Conservation (phyloP, 352 stramenopile genomes). For the Elongisporangium senticosum region DNA sequence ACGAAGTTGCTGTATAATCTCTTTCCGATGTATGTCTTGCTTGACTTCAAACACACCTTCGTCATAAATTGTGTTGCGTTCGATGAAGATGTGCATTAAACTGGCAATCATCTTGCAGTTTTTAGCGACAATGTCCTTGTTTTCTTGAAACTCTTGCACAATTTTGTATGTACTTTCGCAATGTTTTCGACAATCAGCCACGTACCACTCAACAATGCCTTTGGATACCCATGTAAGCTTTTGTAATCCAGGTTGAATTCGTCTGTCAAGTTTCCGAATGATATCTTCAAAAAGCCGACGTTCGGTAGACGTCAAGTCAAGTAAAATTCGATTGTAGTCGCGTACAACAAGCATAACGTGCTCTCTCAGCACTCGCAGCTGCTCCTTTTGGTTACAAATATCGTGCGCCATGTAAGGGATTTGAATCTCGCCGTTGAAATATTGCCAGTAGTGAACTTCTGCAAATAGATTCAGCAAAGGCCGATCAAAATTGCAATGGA, state of each 20-base stretch:
- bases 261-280: constrained; percentile 91
- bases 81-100: constrained; percentile 90
- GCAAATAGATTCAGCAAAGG: constrained; percentile 90
- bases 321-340: constrained; percentile 93
- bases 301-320: constrained; percentile 89
- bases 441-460: constrained; percentile 91
- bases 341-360: constrained; percentile 94
- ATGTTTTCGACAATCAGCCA: constrained; percentile 87
- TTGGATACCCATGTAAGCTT: constrained; percentile 93
- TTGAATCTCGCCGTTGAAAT: constrained; percentile 90
- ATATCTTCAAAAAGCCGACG: constrained; percentile 92
- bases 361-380: constrained; percentile 88
- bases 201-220: constrained; percentile 91
- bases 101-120: constrained; percentile 87
- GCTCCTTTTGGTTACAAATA: constrained; percentile 92
- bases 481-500: constrained; percentile 94
- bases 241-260: constrained; percentile 88
- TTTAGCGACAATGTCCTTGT: constrained; percentile 82
- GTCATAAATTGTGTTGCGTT: constrained; percentile 92
- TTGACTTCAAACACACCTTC: constrained; percentile 91
- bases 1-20: constrained; percentile 70
- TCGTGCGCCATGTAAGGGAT: constrained; percentile 95
- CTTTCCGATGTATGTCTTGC: constrained; percentile 86
- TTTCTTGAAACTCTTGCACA: constrained; percentile 87
- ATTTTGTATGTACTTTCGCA: constrained; percentile 87